Conservation (phyloP, 129 eudicot genomes). For the Glebionis coronaria region DNA sequence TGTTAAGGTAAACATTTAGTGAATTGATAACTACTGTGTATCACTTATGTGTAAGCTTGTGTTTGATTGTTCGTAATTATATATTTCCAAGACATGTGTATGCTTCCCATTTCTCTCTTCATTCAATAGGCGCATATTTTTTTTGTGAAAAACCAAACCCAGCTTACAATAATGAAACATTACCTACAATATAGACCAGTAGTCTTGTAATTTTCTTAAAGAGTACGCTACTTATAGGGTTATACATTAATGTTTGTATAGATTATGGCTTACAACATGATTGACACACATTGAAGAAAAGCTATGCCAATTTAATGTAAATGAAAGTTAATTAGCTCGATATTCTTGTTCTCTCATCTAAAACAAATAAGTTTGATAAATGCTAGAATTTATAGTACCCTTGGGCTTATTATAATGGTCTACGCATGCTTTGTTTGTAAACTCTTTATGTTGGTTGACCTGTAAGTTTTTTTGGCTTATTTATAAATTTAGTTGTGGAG, state of each 20-base stretch:
- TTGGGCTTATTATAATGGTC: background rate
- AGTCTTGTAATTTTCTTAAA: background rate
- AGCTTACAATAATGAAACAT: no score
- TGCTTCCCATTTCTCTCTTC: no score
- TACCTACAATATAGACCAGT: background rate
- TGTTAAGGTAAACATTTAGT: constrained; percentile 54
- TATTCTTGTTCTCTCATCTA: no score
- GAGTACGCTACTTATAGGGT: background rate
- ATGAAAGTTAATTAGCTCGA: background rate
- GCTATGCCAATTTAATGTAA: background rate
- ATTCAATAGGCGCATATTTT: background rate
- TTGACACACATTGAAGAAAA: background rate
- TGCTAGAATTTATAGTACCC: no score
- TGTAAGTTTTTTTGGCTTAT: background rate
- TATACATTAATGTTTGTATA: no score
- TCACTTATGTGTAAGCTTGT: background rate
- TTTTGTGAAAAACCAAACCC: background rate
- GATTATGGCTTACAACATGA: background rate
- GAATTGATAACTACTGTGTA: background rate
- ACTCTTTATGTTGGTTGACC: constrained; percentile 1
- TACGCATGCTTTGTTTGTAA: background rate
- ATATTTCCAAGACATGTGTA: background rate
- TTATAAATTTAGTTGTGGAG: constrained; percentile 66
- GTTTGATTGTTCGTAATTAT: background rate
- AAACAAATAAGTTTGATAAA: no score